These are phyloP conservation scores for Dictyostelium brefeldianum DNA, from an alignment of 78 protist genomes.

Conservation along the genomic window DNA sequence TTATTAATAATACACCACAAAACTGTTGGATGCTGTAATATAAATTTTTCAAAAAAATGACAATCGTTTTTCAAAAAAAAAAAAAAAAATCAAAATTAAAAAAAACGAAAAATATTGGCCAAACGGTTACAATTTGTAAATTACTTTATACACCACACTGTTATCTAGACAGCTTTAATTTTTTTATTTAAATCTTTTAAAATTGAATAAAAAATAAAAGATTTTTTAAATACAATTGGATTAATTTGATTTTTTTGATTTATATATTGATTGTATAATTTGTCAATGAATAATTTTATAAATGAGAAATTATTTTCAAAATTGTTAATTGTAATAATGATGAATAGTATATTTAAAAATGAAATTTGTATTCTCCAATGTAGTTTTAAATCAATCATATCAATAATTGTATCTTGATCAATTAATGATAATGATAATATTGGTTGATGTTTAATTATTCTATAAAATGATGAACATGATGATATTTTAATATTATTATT, in stretches of 20 bases:
- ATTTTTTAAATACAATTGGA: conserved; percentile 5
- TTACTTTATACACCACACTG: too few relatives aligned
- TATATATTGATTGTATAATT: background rate
- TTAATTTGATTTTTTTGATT: conserved; percentile 1
- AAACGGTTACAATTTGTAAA: too few relatives aligned
- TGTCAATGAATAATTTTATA: background rate
- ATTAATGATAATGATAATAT: background rate
- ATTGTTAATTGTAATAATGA: background rate
- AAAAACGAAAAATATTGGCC: background rate
- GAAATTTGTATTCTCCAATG: conserved; percentile 5
- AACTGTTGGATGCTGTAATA: too few relatives aligned
- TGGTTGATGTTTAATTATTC: conserved; percentile 9
- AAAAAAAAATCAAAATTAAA: too few relatives aligned
- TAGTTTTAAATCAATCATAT: background rate
- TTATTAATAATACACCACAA: too few relatives aligned
- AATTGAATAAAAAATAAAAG: conserved; percentile 4
- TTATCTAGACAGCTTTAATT: too few relatives aligned
- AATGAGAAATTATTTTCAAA: background rate
- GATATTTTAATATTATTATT: background rate
- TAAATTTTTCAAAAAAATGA: too few relatives aligned
- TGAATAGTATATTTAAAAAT: background rate
- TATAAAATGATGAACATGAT: conserved; percentile 9
- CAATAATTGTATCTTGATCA: background rate
- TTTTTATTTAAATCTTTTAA: background rate
- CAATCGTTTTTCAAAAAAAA: too few relatives aligned